Evolutionary conservation across 352 stramenopile genomes (phyloP).

Genomic region (Pythium monospermum): DNA sequence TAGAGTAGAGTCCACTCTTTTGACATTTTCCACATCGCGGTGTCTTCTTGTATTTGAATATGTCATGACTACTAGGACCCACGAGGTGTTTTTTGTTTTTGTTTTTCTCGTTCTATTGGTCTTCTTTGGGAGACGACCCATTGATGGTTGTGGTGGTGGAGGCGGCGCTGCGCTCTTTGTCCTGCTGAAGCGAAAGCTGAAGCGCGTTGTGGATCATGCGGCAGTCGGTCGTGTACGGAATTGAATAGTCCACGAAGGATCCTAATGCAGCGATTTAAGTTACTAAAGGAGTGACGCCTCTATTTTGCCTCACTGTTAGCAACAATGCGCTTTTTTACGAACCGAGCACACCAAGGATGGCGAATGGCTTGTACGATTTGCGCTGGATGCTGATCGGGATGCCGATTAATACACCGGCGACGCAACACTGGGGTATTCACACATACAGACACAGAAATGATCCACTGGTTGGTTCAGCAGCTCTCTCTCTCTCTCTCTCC

Average conservation of each 20-base stretch:
- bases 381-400: conserved; percentile 80
- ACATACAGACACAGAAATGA: not conserved
- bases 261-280: conserved; percentile 24
- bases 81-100: not conserved
- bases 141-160: not conserved
- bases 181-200: conserved; percentile 62
- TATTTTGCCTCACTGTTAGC: too few species aligned
- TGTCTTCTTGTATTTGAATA: not conserved
- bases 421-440: conserved; percentile 43
- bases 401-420: conserved; percentile 71
- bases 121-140: too few species aligned
- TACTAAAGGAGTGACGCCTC: not conserved
- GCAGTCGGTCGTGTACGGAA: conserved; percentile 79
- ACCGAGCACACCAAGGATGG: conserved; percentile 72
- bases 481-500: not conserved
- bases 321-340: too few species aligned
- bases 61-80: not conserved
- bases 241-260: conserved; percentile 83
- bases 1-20: not conserved
- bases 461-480: not conserved
- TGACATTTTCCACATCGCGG: too few species aligned
- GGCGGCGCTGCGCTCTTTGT: conserved; percentile 36
- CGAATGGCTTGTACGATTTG: conserved; percentile 78
- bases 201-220: conserved; percentile 75
- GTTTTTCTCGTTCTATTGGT: not conserved